Percentiles rank a stretch among this genome's conserved stretches.
Conservation (phyloP, 495 filamentous ascomycete species). For the Talaromyces thailandensis region DNA sequence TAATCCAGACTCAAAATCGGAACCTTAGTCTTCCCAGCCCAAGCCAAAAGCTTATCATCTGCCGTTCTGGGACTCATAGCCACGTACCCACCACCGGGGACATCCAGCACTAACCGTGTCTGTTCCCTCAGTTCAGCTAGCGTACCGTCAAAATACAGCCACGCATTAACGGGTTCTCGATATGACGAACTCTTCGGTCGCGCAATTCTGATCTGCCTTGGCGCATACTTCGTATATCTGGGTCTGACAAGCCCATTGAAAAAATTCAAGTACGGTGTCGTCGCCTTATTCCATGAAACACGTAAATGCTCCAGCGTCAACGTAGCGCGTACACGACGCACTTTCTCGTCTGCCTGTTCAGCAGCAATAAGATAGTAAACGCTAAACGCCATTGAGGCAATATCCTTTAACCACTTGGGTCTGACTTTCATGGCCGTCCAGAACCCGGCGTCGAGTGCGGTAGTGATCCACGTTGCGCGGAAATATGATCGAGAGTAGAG, state of each 20-base stretch:
- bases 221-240: constrained; percentile 66
- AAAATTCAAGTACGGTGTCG: constrained; percentile 68
- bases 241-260: constrained; percentile 65
- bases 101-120: constrained; percentile 74
- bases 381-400: constrained; percentile 73
- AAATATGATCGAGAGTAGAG: constrained; percentile 94
- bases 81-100: constrained; percentile 92
- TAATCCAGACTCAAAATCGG: constrained; percentile 90
- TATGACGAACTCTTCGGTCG: constrained; percentile 71
- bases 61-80: constrained; percentile 87
- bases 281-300: constrained; percentile 92
- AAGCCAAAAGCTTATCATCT: constrained; percentile 85
- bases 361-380: constrained; percentile 87
- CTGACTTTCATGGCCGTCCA: constrained; percentile 95
- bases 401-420: constrained; percentile 71
- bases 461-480: constrained; percentile 94
- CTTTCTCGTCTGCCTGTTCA: constrained; percentile 93
- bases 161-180: constrained; percentile 71
- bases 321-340: constrained; percentile 77
- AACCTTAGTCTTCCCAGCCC: constrained; percentile 76
- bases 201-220: constrained; percentile 74
- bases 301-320: constrained; percentile 88
- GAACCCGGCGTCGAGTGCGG: constrained; percentile 90
- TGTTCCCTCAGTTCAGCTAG: constrained; percentile 67
- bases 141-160: constrained; percentile 92